Base-by-base conservation (phyloP, 805 yeast species). In the Monosporozyma yasuniensis region DNA sequence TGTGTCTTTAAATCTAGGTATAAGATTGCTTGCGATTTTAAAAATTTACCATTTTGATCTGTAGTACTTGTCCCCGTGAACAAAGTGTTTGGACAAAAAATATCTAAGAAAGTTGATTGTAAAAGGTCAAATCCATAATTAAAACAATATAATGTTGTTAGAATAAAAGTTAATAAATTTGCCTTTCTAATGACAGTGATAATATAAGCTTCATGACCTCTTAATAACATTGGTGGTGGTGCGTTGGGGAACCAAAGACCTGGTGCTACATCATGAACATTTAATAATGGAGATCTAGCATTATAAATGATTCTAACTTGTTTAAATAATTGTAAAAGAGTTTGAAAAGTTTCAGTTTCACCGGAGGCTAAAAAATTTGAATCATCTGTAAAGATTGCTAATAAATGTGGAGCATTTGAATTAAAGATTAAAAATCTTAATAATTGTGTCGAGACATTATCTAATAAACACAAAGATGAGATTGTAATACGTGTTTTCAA, bases 1-100 rank as follows among this genome's bases (percentile, higher is more conserved):
- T 93, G 99, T 0, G 99, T 93, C 64, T 93, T 93, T 63, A 93
- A 74, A 57, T 93, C 97, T 38, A 93, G 72, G 57, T 76, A 88
- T 47, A 93, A 68, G 11, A 79, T 80, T 0, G 93, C 89, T 57
- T 87, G 96, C 9, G 85, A 79, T 63, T 89, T 89, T 51, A 88
- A 70, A 41, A 93, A 70, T 57, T 82, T 78, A 4, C 88, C 64
- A 39, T 56, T 54, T 45, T 56, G 57, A 27, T 63, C 65, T n/a
- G 51, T 23, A n/a, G 46, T 54, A 35, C 47, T 50, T 38, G 48
- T 53, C 32, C 48, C 56, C 2, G 58, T 53, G 21, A 79, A 56
- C 21, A 54, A 28, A 1, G 63, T 56, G 16, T 79, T 75, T 0
- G 96, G 95, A 59, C 96, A 89, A 63, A 93, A 90, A 1, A 89